Evolutionary conservation across 2,329 filamentous ascomycete species (phyloP), one percentile per base, ranked within the genome.

Genomic region (Ascochyta clinopodiicola): DNA sequence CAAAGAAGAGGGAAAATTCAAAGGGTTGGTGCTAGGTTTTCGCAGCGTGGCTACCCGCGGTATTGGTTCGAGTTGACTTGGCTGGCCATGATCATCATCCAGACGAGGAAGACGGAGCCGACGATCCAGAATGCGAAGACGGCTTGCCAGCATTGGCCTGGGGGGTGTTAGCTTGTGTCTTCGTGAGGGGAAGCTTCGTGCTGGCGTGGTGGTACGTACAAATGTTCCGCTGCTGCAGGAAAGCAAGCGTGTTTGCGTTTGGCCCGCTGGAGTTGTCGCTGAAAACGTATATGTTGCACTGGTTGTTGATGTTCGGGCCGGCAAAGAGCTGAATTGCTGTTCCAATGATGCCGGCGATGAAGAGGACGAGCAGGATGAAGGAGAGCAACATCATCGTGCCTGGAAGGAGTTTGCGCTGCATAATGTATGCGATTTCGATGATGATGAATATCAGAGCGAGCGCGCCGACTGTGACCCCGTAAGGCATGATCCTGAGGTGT

Each of bases 121-220:
- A 88, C 78, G 50, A 88, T 82, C 76, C 85, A 86, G 64, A 88
- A 87, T 9, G 84, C 82, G 64, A 88, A 88, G 3, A 79, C 82
- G 0, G 86, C 84, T 64, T 83, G 80, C 86, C 86, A 88, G 68
- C 82, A 84, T 67, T 84, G 81, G 69, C 82, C 82, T 84, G 59
- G 29, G 12, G 29, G 5, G 13, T 31, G 29, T 31, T 31, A 31
- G 29, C 12, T 15, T 31, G 12, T 31, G 29, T 15, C 15, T 10
- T 12, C 5, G 15, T 5, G 25, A 8, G 10, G 6, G 13, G 29
- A 2, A 13, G 12, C 36, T 12, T 39, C 19, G n/a, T 12, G 34
- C 10, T 15, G 4, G 15, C 12, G 29, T 5, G 29, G 12, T 27
- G 19, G n/a, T 25, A 78, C 81, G 71, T 69, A 83, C 86, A 88